These are phyloP conservation scores for Blakeslea trispora DNA, from an alignment of 371 early-diverging fungal species.

Conservation along the genomic window DNA sequence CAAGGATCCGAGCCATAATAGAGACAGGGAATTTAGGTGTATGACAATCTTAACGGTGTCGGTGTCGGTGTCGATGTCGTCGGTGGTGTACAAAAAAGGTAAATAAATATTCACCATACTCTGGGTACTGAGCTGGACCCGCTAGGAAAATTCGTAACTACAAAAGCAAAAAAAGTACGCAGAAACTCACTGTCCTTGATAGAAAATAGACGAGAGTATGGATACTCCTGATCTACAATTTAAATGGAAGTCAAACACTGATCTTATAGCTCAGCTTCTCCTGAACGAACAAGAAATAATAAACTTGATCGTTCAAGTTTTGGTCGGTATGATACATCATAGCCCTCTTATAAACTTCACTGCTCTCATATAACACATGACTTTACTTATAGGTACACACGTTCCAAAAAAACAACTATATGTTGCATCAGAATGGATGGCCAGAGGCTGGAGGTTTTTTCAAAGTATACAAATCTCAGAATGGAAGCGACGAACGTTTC, in stretches of 20 bases:
- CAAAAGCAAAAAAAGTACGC: slow-evolving; percentile 1
- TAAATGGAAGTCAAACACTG: slow-evolving; percentile 12
- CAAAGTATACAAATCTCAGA: slow-evolving; percentile 16
- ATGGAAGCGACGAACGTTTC: slow-evolving; percentile 22
- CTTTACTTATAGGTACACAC: slow-evolving; percentile 15
- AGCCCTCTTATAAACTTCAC: slow-evolving; percentile 4
- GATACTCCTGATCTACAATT: slow-evolving; percentile 13
- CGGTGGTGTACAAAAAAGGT: too few species aligned
- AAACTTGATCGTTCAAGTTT: background rate
- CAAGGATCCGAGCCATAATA: slow-evolving; percentile 15
- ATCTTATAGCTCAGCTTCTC: slow-evolving; percentile 6
- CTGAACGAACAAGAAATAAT: background rate
- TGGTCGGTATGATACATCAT: background rate
- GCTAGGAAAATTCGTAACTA: slow-evolving; percentile 7
- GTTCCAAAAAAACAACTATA: slow-evolving; percentile 19
- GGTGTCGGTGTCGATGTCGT: slow-evolving; percentile 48
- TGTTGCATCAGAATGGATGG: slow-evolving; percentile 20
- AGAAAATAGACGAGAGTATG: slow-evolving; percentile 10
- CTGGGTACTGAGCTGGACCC: slow-evolving; percentile 3
- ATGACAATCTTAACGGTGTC: slow-evolving; percentile 2
- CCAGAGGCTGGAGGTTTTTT: slow-evolving; percentile 21
- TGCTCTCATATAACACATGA: background rate
- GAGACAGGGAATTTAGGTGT: slow-evolving; percentile 13
- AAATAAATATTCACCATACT: too few species aligned
- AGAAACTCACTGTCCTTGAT: slow-evolving; percentile 7